phyloP scores from a whole-genome alignment of 257 asterid species.

The Fraxinus cuspidata region DNA sequence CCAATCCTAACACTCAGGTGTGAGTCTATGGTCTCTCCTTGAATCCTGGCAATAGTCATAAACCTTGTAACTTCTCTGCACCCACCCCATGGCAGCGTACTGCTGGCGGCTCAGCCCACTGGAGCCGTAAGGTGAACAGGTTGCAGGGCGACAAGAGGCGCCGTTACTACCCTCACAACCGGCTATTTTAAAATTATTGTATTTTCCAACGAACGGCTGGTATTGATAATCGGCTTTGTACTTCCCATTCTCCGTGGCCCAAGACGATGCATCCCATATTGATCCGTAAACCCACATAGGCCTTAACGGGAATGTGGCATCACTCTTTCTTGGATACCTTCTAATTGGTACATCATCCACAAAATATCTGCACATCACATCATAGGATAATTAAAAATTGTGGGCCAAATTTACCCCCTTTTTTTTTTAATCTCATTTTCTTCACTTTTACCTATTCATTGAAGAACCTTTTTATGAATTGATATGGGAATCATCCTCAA shows the following conservation, averaged over 20 bases:
- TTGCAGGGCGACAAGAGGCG: slow-evolving; percentile 43
- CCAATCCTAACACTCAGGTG: no score
- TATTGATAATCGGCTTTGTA: slow-evolving; percentile 69
- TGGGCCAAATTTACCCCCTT: background rate
- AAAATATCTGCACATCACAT: slow-evolving; percentile 54
- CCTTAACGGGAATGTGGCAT: slow-evolving; percentile 74
- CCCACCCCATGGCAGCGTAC: slow-evolving; percentile 64
- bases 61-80: slow-evolving; percentile 49
- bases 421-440: background rate
- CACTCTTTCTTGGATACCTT: slow-evolving; percentile 67
- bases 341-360: slow-evolving; percentile 92
- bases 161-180: slow-evolving; percentile 49
- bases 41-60: slow-evolving; percentile 76
- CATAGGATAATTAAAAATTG: background rate
- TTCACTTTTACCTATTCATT: background rate
- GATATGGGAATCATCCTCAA: background rate
- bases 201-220: slow-evolving; percentile 76
- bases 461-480: background rate
- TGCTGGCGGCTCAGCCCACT: slow-evolving; percentile 73
- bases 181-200: slow-evolving; percentile 54
- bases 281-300: slow-evolving; percentile 87
- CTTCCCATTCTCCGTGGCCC: slow-evolving; percentile 88
- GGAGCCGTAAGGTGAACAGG: slow-evolving; percentile 45
- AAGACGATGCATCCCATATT: slow-evolving; percentile 89
- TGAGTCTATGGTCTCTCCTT: slow-evolving; percentile 53